These are phyloP conservation scores for Suhomyces choctaworum DNA, from an alignment of 1,139 yeast genomes.

Conservation along the genomic window DNA sequence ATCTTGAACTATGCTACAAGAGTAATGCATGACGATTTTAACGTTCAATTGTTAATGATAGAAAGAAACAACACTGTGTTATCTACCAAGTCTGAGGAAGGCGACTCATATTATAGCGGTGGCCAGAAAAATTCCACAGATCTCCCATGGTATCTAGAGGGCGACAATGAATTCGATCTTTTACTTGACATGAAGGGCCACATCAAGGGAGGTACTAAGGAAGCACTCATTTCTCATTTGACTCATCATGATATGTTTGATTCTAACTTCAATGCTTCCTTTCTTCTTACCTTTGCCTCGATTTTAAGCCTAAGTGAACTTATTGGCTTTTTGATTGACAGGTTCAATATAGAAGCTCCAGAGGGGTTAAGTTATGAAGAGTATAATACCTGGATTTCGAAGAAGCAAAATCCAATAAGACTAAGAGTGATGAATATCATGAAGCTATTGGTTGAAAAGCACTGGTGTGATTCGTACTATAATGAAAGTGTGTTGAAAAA, in stretches of 20 bases:
- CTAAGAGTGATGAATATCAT: constrained; percentile 68
- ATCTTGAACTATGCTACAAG: constrained; percentile 72
- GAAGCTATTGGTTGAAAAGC: constrained; percentile 68
- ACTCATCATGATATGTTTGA: constrained; percentile 77
- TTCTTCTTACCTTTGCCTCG: constrained; percentile 74
- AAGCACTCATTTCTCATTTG: constrained; percentile 77
- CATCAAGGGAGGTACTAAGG: constrained; percentile 83
- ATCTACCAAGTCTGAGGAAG: constrained; percentile 39
- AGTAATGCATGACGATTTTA: constrained; percentile 72
- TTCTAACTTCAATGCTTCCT: constrained; percentile 65
- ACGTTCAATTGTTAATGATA: constrained; percentile 58
- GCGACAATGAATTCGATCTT: constrained; percentile 74
- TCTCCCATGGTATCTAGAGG: constrained; percentile 78
- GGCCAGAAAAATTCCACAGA: constrained; percentile 40
- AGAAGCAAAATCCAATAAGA: constrained; percentile 68
- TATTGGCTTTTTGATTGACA: constrained; percentile 56
- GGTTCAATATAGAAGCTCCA: constrained; percentile 80
- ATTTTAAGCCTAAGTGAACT: constrained; percentile 71
- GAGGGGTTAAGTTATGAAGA: constrained; percentile 86
- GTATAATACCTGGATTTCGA: constrained; percentile 75
- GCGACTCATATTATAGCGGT: constrained; percentile 37
- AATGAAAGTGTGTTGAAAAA: constrained; percentile 48
- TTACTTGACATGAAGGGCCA: constrained; percentile 72
- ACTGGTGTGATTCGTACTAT: constrained; percentile 72
- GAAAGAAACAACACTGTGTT: constrained; percentile 61